These are phyloP conservation scores for Clarireedia monteithiana DNA, from an alignment of 2,329 filamentous ascomycete species.

Conservation along the genomic window DNA sequence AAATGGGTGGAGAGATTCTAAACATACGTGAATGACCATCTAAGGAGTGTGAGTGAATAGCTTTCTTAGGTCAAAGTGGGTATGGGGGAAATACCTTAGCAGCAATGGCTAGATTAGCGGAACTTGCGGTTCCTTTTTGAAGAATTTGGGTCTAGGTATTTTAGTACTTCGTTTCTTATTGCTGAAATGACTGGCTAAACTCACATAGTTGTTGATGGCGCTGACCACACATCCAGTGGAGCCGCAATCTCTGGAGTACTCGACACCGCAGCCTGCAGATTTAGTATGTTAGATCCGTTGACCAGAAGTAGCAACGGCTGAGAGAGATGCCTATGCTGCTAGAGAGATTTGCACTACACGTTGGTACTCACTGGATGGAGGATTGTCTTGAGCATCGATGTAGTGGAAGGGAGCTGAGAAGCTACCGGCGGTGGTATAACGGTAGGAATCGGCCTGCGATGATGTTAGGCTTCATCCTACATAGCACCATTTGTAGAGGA, in stretches of 20 bases:
- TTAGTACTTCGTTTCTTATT: background rate
- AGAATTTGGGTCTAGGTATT: slow-evolving; percentile 16
- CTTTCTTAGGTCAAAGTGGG: background rate
- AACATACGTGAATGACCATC: slow-evolving; percentile 29
- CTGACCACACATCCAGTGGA: slow-evolving; percentile 50
- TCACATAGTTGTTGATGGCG: slow-evolving; percentile 26
- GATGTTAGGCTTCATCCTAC: background rate
- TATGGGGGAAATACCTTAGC: slow-evolving; percentile 37
- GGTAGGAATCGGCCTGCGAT: slow-evolving; percentile 43
- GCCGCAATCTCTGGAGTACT: slow-evolving; percentile 54
- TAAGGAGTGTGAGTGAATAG: slow-evolving; percentile 9
- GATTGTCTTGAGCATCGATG: slow-evolving; percentile 58
- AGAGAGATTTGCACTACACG: background rate
- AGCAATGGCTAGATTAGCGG: slow-evolving; percentile 46
- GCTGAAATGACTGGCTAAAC: background rate
- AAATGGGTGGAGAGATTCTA: slow-evolving; percentile 11
- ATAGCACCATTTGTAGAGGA: background rate
- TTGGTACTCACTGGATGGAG: slow-evolving; percentile 35
- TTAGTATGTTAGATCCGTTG: background rate
- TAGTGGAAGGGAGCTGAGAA: slow-evolving; percentile 59
- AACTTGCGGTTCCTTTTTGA: slow-evolving; percentile 29
- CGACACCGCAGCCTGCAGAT: slow-evolving; percentile 41
- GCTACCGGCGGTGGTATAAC: slow-evolving; percentile 54
- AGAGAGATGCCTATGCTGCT: background rate
- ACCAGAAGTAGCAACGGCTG: background rate